Evolutionary conservation across 352 stramenopile genomes (phyloP), one percentile per base, ranked within the genome.

Genomic region (Phytopythium litorale): DNA sequence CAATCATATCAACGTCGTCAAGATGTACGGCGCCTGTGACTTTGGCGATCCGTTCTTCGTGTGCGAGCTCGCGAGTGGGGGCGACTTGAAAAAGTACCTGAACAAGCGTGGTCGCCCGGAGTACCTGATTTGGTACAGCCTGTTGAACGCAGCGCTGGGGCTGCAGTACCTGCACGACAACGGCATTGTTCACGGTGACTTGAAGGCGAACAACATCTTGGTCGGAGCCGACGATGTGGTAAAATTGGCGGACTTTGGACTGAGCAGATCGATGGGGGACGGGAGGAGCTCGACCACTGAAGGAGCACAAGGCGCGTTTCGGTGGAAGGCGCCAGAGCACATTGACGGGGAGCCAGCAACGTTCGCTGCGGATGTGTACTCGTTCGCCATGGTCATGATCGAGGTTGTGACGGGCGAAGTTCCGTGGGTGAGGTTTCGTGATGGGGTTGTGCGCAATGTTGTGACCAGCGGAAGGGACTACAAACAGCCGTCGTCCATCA

Each of bases 141-240:
- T 64, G 42, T 54, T 64, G 12, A 23, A 64, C 32, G 58, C 58
- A n/a, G 65, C 58, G 3, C 30, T 63, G 7, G 84, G 78, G 0
- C 58, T 93, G 3, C 38, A 56, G 52, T 87, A 82, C 58, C 54
- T 92, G n/a, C 79, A 92, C 61, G 43, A 62, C 13, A 58, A 67
- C 40, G 46, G 65, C 16, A 55, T 81, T 18, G 66, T 94, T 13
- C 85, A 94, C 58, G 73, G 80, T 25, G 84, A 94, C 53, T 71
- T 94, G 32, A 95, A 94, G 65, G 75, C 76, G 25, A 78, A 69
- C 53, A 94, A 94, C 65, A 65, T 94, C 46, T 65, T 96, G 11
- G 59, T 94, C 3, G 80, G 78, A 23, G 58, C 68, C 40, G 30
- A 64, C 13, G 56, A 62, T 5, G 37, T 48, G 13, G 62, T 42